Percentiles rank a stretch among this genome's conserved stretches.
Conservation (phyloP, 441 rosid species). For the Heliophila coronopifolia region DNA sequence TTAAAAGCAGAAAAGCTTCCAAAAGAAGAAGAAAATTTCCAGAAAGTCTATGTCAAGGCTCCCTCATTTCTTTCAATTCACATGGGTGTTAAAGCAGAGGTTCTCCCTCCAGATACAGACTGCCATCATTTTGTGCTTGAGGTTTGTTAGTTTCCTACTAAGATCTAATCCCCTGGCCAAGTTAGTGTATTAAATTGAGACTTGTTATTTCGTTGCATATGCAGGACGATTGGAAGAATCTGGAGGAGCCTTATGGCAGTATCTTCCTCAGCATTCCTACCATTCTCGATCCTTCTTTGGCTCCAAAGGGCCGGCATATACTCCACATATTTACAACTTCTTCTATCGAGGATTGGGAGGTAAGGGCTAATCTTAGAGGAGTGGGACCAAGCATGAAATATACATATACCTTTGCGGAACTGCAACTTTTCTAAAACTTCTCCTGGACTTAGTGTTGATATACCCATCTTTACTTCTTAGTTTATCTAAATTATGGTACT, state of each 20-base stretch:
- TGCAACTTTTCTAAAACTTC: not conserved
- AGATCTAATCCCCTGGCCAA: not conserved
- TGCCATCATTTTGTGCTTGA: constrained; percentile 94
- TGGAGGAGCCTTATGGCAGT: constrained; percentile 83
- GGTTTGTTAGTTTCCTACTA: constrained; percentile 36
- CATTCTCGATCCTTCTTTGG: constrained; percentile 74
- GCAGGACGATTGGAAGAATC: constrained; percentile 65
- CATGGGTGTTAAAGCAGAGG: constrained; percentile 84
- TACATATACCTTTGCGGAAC: not conserved
- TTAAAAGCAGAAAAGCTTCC: constrained; percentile 79
- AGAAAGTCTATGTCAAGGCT: constrained; percentile 80
- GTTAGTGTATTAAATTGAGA: not conserved
- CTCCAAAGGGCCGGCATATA: constrained; percentile 78
- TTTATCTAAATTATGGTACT: constrained; percentile 15
- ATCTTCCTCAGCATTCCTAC: constrained; percentile 98
- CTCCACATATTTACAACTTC: constrained; percentile 88
- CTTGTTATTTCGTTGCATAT: not conserved
- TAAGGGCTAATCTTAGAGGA: constrained; percentile 20
- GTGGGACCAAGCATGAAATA: not conserved
- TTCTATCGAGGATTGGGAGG: constrained; percentile 88
- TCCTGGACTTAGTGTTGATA: not conserved
- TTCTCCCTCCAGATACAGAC: constrained; percentile 80
- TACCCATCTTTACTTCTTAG: not conserved
- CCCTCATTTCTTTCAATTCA: constrained; percentile 98
- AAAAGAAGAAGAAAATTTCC: constrained; percentile 83